Evolutionary conservation across 176 grass and related monocot genomes (phyloP).

Genomic region (Juncus effusus): DNA sequence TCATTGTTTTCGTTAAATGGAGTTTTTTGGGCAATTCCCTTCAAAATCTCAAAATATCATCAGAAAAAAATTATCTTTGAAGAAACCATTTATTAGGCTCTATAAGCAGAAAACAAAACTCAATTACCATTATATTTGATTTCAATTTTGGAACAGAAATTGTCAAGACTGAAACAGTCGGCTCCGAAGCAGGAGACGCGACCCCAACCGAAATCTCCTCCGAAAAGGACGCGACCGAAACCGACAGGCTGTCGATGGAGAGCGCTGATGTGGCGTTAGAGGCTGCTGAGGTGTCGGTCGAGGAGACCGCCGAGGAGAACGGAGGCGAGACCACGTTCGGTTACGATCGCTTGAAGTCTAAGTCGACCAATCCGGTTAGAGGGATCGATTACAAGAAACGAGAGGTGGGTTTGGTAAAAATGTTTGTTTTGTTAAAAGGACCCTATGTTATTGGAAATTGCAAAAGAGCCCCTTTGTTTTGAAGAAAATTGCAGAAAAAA

Average conservation of each 20-base stretch:
- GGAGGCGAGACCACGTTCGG: conserved; percentile 65
- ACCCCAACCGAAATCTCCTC: conserved; percentile 34
- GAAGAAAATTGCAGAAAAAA: too few species aligned
- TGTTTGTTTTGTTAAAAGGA: too few species aligned
- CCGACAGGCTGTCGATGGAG: conserved; percentile 31
- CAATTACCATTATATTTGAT: too few species aligned
- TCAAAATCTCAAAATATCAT: too few species aligned
- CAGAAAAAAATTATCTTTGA: too few species aligned
- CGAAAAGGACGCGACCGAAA: conserved; percentile 52
- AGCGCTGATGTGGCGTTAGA: conserved; percentile 30
- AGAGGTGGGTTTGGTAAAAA: conserved; percentile 53
- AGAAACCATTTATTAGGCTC: too few species aligned
- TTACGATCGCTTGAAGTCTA: conserved; percentile 75
- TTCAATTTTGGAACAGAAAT: conserved; percentile 24
- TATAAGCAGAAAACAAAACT: too few species aligned
- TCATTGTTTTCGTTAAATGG: too few species aligned
- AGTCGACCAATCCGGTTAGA: conserved; percentile 60
- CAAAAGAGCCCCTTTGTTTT: too few species aligned
- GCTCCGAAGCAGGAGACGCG: conserved; percentile 25
- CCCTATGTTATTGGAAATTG: too few species aligned
- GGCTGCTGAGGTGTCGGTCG: conserved; percentile 37
- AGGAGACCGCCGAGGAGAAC: conserved; percentile 48
- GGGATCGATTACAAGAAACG: conserved; percentile 91
- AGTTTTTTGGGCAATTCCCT: too few species aligned
- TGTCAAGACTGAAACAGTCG: conserved; percentile 16